Conservation (phyloP, 2,329 filamentous ascomycete species). For the Aureobasidium zeae region DNA sequence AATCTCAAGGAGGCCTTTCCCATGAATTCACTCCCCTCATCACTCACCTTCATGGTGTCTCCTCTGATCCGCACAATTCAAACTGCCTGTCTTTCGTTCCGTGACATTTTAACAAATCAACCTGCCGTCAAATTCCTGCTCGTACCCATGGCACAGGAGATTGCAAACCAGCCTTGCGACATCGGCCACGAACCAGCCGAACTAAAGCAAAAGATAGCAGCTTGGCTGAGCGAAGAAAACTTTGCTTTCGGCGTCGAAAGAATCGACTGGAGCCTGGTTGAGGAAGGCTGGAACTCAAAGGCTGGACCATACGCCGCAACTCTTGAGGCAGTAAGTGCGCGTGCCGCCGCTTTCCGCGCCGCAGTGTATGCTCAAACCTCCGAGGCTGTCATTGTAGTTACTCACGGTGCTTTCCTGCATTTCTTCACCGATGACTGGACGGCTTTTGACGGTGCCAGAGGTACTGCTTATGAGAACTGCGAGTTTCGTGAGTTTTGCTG, state of each 20-base stretch:
- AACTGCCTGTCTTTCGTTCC: conserved; percentile 44
- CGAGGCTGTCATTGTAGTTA: conserved; percentile 16
- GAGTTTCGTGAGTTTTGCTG: conserved; percentile 12
- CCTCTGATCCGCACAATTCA: conserved; percentile 73
- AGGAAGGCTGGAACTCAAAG: conserved; percentile 14
- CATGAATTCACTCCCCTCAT: conserved; percentile 53
- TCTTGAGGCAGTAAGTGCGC: neutral
- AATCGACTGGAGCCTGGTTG: conserved; percentile 10
- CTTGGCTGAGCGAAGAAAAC: neutral
- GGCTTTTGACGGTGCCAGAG: conserved; percentile 10
- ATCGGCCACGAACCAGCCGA: conserved; percentile 4
- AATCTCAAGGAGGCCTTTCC: conserved; percentile 55
- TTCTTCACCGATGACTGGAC: conserved; percentile 18
- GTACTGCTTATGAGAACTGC: conserved; percentile 13
- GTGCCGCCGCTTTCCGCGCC: conserved; percentile 16
- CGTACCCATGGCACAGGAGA: conserved; percentile 9
- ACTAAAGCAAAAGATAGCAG: conserved; percentile 2
- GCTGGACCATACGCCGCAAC: conserved; percentile 2
- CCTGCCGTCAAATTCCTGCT: conserved; percentile 10
- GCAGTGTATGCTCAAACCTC: conserved; percentile 15
- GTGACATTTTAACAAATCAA: neutral
- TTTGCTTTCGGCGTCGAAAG: conserved; percentile 3
- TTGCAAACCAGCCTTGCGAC: conserved; percentile 14
- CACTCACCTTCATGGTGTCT: conserved; percentile 57
- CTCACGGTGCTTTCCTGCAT: conserved; percentile 18